phyloP scores from a whole-genome alignment of 768 basidiomycete species.

The Megacollybia marginata region DNA sequence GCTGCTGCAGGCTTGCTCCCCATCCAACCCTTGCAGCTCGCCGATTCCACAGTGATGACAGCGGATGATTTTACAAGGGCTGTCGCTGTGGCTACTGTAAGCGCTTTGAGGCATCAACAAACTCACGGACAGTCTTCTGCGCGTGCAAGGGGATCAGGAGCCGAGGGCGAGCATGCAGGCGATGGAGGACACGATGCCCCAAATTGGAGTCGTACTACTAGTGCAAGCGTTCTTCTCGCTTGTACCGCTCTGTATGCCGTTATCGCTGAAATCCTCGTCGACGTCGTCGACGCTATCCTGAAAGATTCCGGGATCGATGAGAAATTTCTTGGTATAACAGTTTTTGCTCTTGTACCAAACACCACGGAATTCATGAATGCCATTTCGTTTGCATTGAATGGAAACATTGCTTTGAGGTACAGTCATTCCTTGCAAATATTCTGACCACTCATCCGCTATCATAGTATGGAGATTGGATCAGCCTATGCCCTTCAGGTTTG shows the following conservation, averaged over 20 bases:
- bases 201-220: slow-evolving; percentile 87
- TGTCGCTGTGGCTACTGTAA: slow-evolving; percentile 90
- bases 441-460: slow-evolving; percentile 1
- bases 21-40: slow-evolving; percentile 44
- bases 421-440: background rate
- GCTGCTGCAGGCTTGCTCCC: slow-evolving; percentile 18
- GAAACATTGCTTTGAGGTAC: slow-evolving; percentile 92
- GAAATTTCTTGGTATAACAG: slow-evolving; percentile 93
- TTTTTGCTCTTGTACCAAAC: slow-evolving; percentile 97
- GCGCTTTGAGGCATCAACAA: slow-evolving; percentile 79
- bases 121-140: slow-evolving; percentile 33
- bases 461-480: slow-evolving; percentile 98
- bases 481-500: slow-evolving; percentile 99
- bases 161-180: slow-evolving; percentile 37
- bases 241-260: slow-evolving; percentile 92
- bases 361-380: slow-evolving; percentile 99
- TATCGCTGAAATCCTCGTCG: slow-evolving; percentile 92
- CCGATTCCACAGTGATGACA: slow-evolving; percentile 47
- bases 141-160: slow-evolving; percentile 34
- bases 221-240: slow-evolving; percentile 79
- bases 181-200: slow-evolving; percentile 92
- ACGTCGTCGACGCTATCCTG: slow-evolving; percentile 92
- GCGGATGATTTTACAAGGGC: slow-evolving; percentile 90
- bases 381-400: slow-evolving; percentile 94
- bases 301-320: slow-evolving; percentile 90